Conservation (phyloP, 2,329 filamentous ascomycete species). For the Sporothrix humicola region DNA sequence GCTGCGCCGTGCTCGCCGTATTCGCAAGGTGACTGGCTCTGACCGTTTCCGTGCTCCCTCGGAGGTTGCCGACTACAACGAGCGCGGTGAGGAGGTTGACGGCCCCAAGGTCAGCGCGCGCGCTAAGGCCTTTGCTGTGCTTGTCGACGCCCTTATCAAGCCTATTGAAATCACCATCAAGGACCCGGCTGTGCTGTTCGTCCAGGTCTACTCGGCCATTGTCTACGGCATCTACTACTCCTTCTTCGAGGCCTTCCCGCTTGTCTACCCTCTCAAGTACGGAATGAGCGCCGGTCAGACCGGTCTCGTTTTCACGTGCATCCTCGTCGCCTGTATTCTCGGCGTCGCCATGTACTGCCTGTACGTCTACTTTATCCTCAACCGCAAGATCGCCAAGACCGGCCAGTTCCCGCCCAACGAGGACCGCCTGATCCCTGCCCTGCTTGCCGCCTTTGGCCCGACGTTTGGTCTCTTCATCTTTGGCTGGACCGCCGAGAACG, state of each 20-base stretch:
- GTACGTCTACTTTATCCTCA: slow-evolving; percentile 60
- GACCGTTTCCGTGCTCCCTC: slow-evolving; percentile 62
- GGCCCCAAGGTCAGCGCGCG: slow-evolving; percentile 45
- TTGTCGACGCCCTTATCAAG: slow-evolving; percentile 64
- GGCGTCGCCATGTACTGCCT: slow-evolving; percentile 55
- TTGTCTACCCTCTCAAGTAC: slow-evolving; percentile 66
- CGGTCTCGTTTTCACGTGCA: slow-evolving; percentile 65
- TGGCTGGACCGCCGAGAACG: slow-evolving; percentile 58
- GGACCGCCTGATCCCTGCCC: slow-evolving; percentile 60
- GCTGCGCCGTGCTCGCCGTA: slow-evolving; percentile 59
- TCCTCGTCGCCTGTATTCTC: slow-evolving; percentile 62
- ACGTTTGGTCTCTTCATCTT: slow-evolving; percentile 67
- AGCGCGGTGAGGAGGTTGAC: not conserved
- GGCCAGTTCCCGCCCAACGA: slow-evolving; percentile 59
- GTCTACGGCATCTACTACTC: slow-evolving; percentile 67
- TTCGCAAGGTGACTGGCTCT: slow-evolving; percentile 61
- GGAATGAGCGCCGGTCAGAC: slow-evolving; percentile 63
- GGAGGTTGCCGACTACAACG: slow-evolving; percentile 55
- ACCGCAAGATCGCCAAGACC: slow-evolving; percentile 55
- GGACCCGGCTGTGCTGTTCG: slow-evolving; percentile 67
- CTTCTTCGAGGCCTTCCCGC: slow-evolving; percentile 71
- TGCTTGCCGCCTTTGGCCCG: slow-evolving; percentile 58
- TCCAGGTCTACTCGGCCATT: slow-evolving; percentile 65
- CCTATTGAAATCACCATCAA: slow-evolving; percentile 59
- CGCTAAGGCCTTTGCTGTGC: slow-evolving; percentile 45